These are phyloP conservation scores for Trichoderma harzianum DNA, from an alignment of 2,329 filamentous ascomycete genomes.

Conservation along the genomic window DNA sequence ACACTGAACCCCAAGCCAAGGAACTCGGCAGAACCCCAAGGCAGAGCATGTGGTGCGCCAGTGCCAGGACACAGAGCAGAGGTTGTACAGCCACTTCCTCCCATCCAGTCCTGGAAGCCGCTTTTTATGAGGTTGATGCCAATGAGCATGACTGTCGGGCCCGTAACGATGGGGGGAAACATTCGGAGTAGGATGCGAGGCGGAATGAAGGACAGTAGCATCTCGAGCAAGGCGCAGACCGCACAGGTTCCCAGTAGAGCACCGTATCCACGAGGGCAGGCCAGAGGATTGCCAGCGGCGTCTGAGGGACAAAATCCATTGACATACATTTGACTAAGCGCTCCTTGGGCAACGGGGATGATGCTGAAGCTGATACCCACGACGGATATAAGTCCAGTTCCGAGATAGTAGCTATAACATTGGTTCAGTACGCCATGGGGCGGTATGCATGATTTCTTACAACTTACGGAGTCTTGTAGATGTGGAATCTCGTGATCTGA, in stretches of 20 bases:
- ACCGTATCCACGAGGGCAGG: slow-evolving; percentile 75
- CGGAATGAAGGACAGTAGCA: slow-evolving; percentile 71
- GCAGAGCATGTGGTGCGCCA: slow-evolving; percentile 65
- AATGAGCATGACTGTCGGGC: slow-evolving; percentile 67
- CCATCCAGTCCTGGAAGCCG: slow-evolving; percentile 75
- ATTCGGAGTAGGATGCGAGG: slow-evolving; percentile 65
- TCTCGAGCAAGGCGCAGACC: slow-evolving; percentile 65
- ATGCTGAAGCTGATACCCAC: slow-evolving; percentile 54
- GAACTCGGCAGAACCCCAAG: slow-evolving; percentile 76
- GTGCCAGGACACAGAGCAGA: slow-evolving; percentile 60
- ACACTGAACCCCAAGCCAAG: slow-evolving; percentile 77
- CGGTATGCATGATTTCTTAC: not conserved
- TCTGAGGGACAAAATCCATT: slow-evolving; percentile 64
- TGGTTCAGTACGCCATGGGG: not conserved
- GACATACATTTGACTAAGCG: slow-evolving; percentile 72
- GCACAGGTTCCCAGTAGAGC: slow-evolving; percentile 66
- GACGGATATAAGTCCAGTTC: slow-evolving; percentile 76
- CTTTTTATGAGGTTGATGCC: slow-evolving; percentile 69
- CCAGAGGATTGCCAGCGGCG: slow-evolving; percentile 61
- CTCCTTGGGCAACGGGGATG: slow-evolving; percentile 53
- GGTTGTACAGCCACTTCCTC: slow-evolving; percentile 63
- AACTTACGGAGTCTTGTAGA: slow-evolving; percentile 60
- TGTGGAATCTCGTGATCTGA: slow-evolving; percentile 74
- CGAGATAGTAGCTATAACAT: slow-evolving; percentile 61
- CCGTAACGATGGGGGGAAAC: slow-evolving; percentile 76